Conservation (phyloP, 768 basidiomycete species). For the Boletus huronensis region DNA sequence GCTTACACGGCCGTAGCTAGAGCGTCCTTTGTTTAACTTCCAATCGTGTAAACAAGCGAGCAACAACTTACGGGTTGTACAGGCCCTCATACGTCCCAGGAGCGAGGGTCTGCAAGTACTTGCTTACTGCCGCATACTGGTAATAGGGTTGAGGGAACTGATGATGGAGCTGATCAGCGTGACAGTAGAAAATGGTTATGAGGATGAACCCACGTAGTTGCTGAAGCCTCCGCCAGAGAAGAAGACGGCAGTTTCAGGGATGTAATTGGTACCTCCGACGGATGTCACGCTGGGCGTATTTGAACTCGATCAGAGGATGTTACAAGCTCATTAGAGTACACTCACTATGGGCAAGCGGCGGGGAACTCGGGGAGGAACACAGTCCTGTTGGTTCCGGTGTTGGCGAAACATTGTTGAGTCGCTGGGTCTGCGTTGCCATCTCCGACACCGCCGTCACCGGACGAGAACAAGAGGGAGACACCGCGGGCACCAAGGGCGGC, state of each 20-base stretch:
- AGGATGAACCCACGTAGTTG: constrained; percentile 44
- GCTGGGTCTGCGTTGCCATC: constrained; percentile 53
- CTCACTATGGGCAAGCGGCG: constrained; percentile 55
- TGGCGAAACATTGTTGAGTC: constrained; percentile 53
- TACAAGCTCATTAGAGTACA: not conserved
- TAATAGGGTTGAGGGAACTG: constrained; percentile 55
- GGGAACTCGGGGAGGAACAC: constrained; percentile 62
- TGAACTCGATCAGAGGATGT: not conserved
- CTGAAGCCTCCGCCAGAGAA: constrained; percentile 79
- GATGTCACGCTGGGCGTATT: constrained; percentile 52
- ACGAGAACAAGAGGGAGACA: constrained; percentile 59
- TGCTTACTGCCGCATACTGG: constrained; percentile 43
- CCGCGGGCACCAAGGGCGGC: constrained; percentile 71
- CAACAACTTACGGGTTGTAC: constrained; percentile 49
- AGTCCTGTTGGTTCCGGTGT: constrained; percentile 52
- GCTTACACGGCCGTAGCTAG: constrained; percentile 54
- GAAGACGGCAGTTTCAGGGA: constrained; percentile 56
- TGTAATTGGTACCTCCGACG: constrained; percentile 59
- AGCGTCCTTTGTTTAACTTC: not conserved
- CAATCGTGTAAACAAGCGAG: not conserved
- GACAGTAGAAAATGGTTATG: not conserved
- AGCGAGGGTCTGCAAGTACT: constrained; percentile 45
- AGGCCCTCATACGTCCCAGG: constrained; percentile 52
- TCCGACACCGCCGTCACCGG: constrained; percentile 69
- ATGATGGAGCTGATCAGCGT: not conserved